Base-by-base conservation (phyloP, 352 stramenopile species). In the Pythium pyrilobum region DNA sequence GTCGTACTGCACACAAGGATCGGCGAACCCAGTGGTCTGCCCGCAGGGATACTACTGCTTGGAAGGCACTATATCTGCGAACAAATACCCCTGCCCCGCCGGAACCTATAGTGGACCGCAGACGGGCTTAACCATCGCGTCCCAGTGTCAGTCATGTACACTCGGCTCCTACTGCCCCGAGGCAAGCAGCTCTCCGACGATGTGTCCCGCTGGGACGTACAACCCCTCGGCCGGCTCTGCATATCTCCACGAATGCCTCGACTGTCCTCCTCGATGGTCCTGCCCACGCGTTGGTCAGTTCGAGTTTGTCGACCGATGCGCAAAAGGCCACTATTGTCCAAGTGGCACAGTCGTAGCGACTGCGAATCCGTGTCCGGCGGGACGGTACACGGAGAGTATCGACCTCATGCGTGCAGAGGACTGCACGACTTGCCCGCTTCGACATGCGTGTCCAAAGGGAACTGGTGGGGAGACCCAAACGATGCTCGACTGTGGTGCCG, bases 161-260 rank as follows among this genome's bases (percentile, higher is more conserved):
- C 33, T 83, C 18, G 88, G 87, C n/a, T 74, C 65, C 18, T 97
- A 94, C 56, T 97, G 88, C 45, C 85, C 85, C 3, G 66, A 91
- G 64, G 74, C 64, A 2, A 95, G 83, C 48, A 89, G 71, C 32
- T 65, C 72, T 4, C 79, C 84, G 28, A 87, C 69, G 0, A 56
- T 52, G 2, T 96, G 87, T 42, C 81, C 80, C 23, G 80, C 76
- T 8, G 85, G 87, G 5, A 79, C 66, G 18, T 96, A 92, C 64
- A 95, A 92, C 42, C 76, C 76, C 0, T 56, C 51, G 4, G 71
- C 56, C 16, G 67, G 74, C 20, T 68, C 75, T 13, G 74, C 79
- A 32, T 68, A 49, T 13, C 7, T 78, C 0, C 67, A 85, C 42
- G 77, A 94, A 40, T 91, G 81, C 28, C 55, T 87, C 3, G 54